Conservation (phyloP, 352 stramenopile species). For the Pythium volutum region DNA sequence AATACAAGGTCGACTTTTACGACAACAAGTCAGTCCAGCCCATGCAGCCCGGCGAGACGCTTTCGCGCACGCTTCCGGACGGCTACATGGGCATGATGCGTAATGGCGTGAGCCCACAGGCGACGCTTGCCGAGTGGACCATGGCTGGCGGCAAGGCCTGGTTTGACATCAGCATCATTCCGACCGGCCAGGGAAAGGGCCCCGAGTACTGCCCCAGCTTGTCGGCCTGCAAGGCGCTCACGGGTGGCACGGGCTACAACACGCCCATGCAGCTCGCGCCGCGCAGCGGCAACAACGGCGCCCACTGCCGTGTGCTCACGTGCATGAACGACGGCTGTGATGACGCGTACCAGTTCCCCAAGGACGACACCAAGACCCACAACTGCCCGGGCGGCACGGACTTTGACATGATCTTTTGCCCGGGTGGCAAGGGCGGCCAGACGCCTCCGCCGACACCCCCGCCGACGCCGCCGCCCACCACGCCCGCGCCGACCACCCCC, state of each 20-base stretch:
- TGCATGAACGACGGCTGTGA: conserved; percentile 29
- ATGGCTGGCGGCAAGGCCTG: conserved; percentile 29
- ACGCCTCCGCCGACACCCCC: conserved; percentile 17
- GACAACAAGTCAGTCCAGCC: conserved; percentile 18
- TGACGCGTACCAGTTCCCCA: conserved; percentile 35
- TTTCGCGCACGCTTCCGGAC: not conserved
- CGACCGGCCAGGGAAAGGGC: conserved; percentile 8
- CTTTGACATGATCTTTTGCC: conserved; percentile 38
- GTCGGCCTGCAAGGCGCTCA: conserved; percentile 24
- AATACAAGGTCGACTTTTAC: conserved; percentile 22
- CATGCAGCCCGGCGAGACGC: conserved; percentile 1
- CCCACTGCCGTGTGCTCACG: conserved; percentile 30
- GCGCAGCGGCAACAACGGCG: conserved; percentile 8
- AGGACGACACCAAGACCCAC: conserved; percentile 43
- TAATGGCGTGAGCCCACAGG: conserved; percentile 17
- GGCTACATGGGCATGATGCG: conserved; percentile 30
- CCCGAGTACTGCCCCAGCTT: conserved; percentile 28
- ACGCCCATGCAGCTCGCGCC: conserved; percentile 25
- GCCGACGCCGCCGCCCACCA: conserved; percentile 16
- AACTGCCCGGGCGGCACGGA: conserved; percentile 31
- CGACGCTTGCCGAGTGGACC: conserved; percentile 31
- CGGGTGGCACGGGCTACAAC: conserved; percentile 29
- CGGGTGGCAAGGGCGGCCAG: conserved; percentile 15
- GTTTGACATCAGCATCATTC: conserved; percentile 39
- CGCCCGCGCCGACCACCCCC: conserved; percentile 26